phyloP scores from a whole-genome alignment of 176 grass and related monocot species.

The Raddia distichophylla region DNA sequence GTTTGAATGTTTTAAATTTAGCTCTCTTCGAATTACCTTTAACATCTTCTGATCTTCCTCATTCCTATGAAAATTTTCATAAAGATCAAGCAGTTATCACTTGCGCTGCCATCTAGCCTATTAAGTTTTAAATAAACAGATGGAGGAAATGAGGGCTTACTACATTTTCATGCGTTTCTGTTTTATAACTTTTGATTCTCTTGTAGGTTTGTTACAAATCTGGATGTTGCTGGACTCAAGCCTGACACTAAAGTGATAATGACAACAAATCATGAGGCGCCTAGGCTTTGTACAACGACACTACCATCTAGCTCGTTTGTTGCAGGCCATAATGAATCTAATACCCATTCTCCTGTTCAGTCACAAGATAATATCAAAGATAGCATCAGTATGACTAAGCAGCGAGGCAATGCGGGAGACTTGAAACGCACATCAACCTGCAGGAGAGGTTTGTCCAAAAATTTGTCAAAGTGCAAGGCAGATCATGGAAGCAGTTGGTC shows the following conservation, averaged over 20 bases:
- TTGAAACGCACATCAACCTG: constrained; percentile 38
- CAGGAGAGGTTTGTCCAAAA: constrained; percentile 56
- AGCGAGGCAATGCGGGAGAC: constrained; percentile 45
- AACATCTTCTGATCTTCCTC: background rate
- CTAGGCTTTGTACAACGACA: constrained; percentile 72
- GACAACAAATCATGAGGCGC: constrained; percentile 53
- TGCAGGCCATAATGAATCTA: constrained; percentile 37
- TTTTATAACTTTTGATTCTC: constrained; percentile 9
- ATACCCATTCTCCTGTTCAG: constrained; percentile 22
- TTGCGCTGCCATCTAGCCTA: constrained; percentile 3
- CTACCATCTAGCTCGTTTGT: constrained; percentile 46
- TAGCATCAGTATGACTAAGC: constrained; percentile 27
- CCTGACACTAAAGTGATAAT: constrained; percentile 50
- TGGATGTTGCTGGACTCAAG: constrained; percentile 80
- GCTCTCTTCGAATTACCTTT: background rate
- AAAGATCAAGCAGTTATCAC: constrained; percentile 10
- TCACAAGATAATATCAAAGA: constrained; percentile 43
- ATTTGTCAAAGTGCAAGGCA: constrained; percentile 39
- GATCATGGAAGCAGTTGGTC: constrained; percentile 38
- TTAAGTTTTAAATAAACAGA: background rate
- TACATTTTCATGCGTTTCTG: constrained; percentile 30
- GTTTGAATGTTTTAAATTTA: background rate
- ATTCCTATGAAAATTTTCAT: constrained; percentile 11
- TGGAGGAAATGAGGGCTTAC: background rate
- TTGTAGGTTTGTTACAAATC: constrained; percentile 81